Conservation (phyloP, 2,329 filamentous ascomycete species). For the Penicillium hordei region DNA sequence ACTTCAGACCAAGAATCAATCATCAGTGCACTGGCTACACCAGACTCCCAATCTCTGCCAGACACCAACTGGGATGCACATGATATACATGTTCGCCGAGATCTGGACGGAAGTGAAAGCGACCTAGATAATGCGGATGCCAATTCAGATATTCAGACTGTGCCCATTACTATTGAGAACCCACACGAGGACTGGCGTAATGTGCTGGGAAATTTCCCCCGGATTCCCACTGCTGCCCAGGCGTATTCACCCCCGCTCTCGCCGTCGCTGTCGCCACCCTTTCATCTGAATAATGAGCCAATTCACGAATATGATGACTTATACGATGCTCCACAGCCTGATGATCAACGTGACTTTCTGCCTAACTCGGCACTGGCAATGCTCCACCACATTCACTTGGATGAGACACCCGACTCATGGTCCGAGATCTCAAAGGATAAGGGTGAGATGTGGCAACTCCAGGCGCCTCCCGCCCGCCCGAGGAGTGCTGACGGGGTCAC, state of each 20-base stretch:
- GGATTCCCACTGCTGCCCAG: constrained; percentile 34
- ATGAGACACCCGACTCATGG: constrained; percentile 42
- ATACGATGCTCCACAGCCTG: constrained; percentile 33
- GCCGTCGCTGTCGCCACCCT: constrained; percentile 4
- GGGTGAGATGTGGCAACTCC: constrained; percentile 64
- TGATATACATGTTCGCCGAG: constrained; percentile 36
- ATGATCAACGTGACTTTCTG: constrained; percentile 62
- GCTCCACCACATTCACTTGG: constrained; percentile 69
- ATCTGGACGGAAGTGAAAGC: constrained; percentile 32
- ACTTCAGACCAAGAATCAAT: constrained; percentile 83
- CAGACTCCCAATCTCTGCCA: constrained; percentile 61
- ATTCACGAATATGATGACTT: constrained; percentile 19
- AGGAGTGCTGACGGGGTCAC: constrained; percentile 47
- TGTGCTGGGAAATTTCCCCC: constrained; percentile 43
- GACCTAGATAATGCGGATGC: constrained; percentile 27
- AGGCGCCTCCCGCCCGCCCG: constrained; percentile 51
- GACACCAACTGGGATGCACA: constrained; percentile 61
- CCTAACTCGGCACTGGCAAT: constrained; percentile 79
- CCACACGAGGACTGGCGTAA: constrained; percentile 60
- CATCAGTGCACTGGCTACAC: constrained; percentile 81
- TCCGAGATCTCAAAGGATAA: constrained; percentile 49
- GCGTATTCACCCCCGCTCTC: constrained; percentile 20
- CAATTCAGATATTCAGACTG: constrained; percentile 29
- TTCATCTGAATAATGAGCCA: constrained; percentile 19
- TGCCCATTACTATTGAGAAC: constrained; percentile 42